A percentile compares a stretch with the other conserved stretches of the same genome.
These are phyloP conservation scores for grape (Vitis vinifera) DNA, from an alignment of 164 flowering plant species.

Conservation along the genomic window ASM3070453v1 NC_081805.1:514501-515000, in stretches of 20 bases:
- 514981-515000: not conserved
- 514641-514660: slow-evolving; percentile 70
- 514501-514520: slow-evolving; percentile 89
- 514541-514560: slow-evolving; percentile 83
- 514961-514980: not conserved
- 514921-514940: slow-evolving; percentile 79
- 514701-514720: slow-evolving; percentile 92
- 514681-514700: slow-evolving; percentile 89
- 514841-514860: not conserved
- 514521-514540: slow-evolving; percentile 39
- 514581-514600: not conserved
- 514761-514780: not conserved
- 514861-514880: not conserved
- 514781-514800: not conserved
- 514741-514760: slow-evolving; percentile 79
- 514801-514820: too few relatives aligned
- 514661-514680: slow-evolving; percentile 91
- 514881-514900: slow-evolving; percentile 5
- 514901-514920: slow-evolving; percentile 75
- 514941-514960: slow-evolving; percentile 82
- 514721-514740: slow-evolving; percentile 98
- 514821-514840: too few relatives aligned
- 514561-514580: slow-evolving; percentile 86
- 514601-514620: not conserved
- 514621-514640: slow-evolving; percentile 19